Conservation (phyloP, 2,329 filamentous ascomycete species). For the Scorias spongiosa region DNA sequence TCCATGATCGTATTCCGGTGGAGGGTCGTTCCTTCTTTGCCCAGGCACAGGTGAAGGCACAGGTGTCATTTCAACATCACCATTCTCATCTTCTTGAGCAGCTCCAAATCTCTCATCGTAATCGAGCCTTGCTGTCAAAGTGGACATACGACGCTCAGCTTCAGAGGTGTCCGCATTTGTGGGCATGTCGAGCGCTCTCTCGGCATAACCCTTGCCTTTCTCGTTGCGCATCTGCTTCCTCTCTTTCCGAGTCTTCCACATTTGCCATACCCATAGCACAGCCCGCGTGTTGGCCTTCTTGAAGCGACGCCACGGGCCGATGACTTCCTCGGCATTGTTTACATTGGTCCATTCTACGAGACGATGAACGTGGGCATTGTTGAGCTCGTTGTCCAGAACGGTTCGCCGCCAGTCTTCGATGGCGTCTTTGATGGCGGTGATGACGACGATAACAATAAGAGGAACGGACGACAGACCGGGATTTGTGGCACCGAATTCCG, state of each 20-base stretch:
- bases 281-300: conserved; percentile 72
- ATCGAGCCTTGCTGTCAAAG: conserved; percentile 33
- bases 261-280: conserved; percentile 39
- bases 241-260: conserved; percentile 28
- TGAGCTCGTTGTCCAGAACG: conserved; percentile 78
- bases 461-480: conserved; percentile 82
- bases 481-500: conserved; percentile 85
- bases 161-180: conserved; percentile 23
- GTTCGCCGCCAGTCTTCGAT: conserved; percentile 93
- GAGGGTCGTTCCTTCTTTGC: conserved; percentile 28
- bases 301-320: conserved; percentile 71
- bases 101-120: conserved; percentile 14
- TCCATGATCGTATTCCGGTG: conserved; percentile 7
- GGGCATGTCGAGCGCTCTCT: conserved; percentile 35
- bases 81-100: conserved; percentile 36
- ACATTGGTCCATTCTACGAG: conserved; percentile 83
- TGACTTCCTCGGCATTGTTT: conserved; percentile 74
- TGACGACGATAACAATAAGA: conserved; percentile 75
- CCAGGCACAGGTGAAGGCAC: conserved; percentile 66
- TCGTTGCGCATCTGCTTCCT: conserved; percentile 31
- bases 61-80: conserved; percentile 82
- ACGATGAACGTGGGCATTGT: conserved; percentile 89
- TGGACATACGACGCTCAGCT: conserved; percentile 33
- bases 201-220: conserved; percentile 33
- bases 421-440: conserved; percentile 87